Evolutionary conservation across 306 rosid genomes (phyloP), one percentile per base, ranked within the genome.

Genomic region (Fagus sylvatica): DNA sequence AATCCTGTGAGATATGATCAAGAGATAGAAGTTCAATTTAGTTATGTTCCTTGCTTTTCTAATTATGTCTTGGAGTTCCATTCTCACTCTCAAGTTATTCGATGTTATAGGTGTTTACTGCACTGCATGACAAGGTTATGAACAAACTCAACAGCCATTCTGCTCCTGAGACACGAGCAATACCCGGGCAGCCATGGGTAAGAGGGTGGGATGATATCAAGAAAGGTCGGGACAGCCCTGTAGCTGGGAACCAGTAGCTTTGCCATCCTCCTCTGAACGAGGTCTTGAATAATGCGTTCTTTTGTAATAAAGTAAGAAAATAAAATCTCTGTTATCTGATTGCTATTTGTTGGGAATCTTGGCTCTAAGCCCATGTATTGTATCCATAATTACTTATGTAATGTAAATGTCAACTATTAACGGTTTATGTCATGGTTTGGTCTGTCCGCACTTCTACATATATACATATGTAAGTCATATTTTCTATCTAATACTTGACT

Each of bases 191-290:
- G 74, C 92, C 89, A 73, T 92, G 98, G 98, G 97, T 92, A 28
- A 92, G 97, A 76, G 98, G 97, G 43, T 94, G 97, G 98, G 98
- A 92, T 76, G 98, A 91, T 88, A 83, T 87, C 70, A 90, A 89
- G 84, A 90, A 83, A 80, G 88, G 83, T 75, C 85, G 73, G 56
- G 94, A 81, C 12, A 80, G 96, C 60, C 93, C 96, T 65, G 32
- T 84, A 30, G 59, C 89, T 19, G 97, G 98, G 81, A 92, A 94
- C 73, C 97, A 92, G 90, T 90, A 90, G 85, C 33, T 74, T 65
- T 34, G 72, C 42, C 7, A 2, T 73, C 42, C 42, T 1, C 60
- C 71, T 6, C n/a, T 61, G 7, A 4, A 33, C 42, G 51, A 73
- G 43, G 51, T 48, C 55, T 13, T 46, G 46, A 40, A 69, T 55